These are phyloP conservation scores for Lachancea lanzarotensis DNA, from an alignment of 805 yeast genomes.

Conservation along the genomic window DNA sequence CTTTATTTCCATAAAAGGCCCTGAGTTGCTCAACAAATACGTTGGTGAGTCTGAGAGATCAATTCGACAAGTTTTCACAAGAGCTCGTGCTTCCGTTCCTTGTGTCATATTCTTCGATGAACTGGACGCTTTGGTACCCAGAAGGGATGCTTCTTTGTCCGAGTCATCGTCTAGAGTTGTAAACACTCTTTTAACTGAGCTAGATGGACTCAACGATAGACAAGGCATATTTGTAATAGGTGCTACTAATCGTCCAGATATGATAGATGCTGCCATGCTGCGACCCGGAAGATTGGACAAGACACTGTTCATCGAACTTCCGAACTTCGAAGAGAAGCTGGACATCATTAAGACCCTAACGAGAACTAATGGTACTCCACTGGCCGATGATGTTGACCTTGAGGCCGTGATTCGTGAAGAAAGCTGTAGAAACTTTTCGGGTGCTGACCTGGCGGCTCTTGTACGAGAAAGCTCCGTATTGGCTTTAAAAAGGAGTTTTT, in stretches of 20 bases:
- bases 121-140: slow-evolving; percentile 90
- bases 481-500: slow-evolving; percentile 72
- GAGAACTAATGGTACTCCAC: slow-evolving; percentile 66
- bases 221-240: slow-evolving; percentile 92
- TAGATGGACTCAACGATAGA: slow-evolving; percentile 91
- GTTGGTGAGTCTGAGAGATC: slow-evolving; percentile 96
- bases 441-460: slow-evolving; percentile 90
- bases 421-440: slow-evolving; percentile 83
- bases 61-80: slow-evolving; percentile 83
- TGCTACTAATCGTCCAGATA: slow-evolving; percentile 96
- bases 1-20: slow-evolving; percentile 93
- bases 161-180: slow-evolving; percentile 93
- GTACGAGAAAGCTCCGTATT: slow-evolving; percentile 91
- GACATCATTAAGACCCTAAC: slow-evolving; percentile 80
- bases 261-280: slow-evolving; percentile 97
- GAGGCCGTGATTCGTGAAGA: slow-evolving; percentile 59
- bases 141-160: slow-evolving; percentile 80
- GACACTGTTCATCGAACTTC: slow-evolving; percentile 84
- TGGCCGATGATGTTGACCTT: slow-evolving; percentile 57
- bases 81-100: slow-evolving; percentile 90
- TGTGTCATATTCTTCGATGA: slow-evolving; percentile 95
- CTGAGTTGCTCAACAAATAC: slow-evolving; percentile 87
- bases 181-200: slow-evolving; percentile 85
- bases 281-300: slow-evolving; percentile 96
- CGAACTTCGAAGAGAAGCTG: slow-evolving; percentile 65